Evolutionary conservation across 345 rosid genomes (phyloP).

Genomic region (Turnera subulata): DNA sequence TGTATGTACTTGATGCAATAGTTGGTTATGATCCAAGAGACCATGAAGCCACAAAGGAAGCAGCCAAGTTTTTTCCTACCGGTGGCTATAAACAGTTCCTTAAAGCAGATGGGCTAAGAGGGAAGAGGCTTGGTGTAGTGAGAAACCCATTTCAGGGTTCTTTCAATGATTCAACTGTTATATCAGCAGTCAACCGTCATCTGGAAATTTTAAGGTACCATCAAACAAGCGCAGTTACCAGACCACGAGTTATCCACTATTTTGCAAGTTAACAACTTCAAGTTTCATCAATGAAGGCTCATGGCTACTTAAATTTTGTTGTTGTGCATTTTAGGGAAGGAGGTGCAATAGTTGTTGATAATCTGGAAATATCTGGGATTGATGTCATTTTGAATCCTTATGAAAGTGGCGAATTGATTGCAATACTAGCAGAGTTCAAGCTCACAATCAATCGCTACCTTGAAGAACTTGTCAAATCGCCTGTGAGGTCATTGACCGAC

Average conservation of each 20-base stretch:
- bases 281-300: too few relatives aligned
- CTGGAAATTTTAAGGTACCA: slow-evolving; percentile 41
- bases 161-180: not conserved
- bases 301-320: too few relatives aligned
- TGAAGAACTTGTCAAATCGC: slow-evolving; percentile 38
- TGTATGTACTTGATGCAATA: slow-evolving; percentile 39
- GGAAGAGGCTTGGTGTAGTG: slow-evolving; percentile 56
- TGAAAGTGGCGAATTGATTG: slow-evolving; percentile 16
- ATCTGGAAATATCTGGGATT: slow-evolving; percentile 37
- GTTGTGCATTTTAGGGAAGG: slow-evolving; percentile 26
- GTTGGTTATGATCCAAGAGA: slow-evolving; percentile 38
- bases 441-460: slow-evolving; percentile 46
- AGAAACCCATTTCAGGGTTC: slow-evolving; percentile 25
- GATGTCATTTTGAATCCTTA: slow-evolving; percentile 10
- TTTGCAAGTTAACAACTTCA: too few relatives aligned
- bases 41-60: slow-evolving; percentile 32
- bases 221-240: too few relatives aligned
- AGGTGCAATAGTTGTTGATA: slow-evolving; percentile 49
- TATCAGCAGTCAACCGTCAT: slow-evolving; percentile 35
- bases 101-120: slow-evolving; percentile 36
- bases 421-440: slow-evolving; percentile 54
- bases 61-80: slow-evolving; percentile 38
- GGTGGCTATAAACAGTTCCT: slow-evolving; percentile 61
- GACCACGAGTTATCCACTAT: too few relatives aligned
- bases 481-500: slow-evolving; percentile 55